Evolutionary conservation across 495 filamentous ascomycete species (phyloP), one percentile per base, ranked within the genome.

Genomic region (Podospora didyma): DNA sequence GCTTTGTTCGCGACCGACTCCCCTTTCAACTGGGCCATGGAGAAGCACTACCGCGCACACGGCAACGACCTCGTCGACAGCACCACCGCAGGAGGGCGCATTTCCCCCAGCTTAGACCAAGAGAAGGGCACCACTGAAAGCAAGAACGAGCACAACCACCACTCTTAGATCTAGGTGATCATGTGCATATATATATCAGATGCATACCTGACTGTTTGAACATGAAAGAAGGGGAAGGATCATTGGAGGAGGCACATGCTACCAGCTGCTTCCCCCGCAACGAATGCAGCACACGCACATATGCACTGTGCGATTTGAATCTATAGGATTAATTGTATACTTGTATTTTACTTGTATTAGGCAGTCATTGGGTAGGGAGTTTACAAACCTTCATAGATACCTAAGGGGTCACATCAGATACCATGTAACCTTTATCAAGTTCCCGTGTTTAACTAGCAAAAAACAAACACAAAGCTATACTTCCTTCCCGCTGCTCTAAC

Each of bases 1-100:
- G 75, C 73, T 53, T 86, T 89, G 65, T 89, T 90, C 65, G 56
- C 58, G 12, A 57, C 58, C 42, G 34, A 60, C 24, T 57, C 34
- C 19, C 58, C 58, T 31, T 60, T 57, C 53, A 34, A 52, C 41
- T 60, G 46, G 58, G 47, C 56, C 24, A 60, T 60, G 58, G 58
- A 60, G 28, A 54, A 53, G 28, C 53, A 54, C 28, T 60, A 57
- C 44, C 41, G 53, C 41, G 42, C 51, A 48, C 53, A 53, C 35
- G 58, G 58, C 7, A 41, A 53, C 35, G 41, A 46, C 26, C 51
- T 53, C 1, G 51, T 41, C 51, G 22, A 53, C 21, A 53, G 17
- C 20, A 35, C 39, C 34, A 19, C 6, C 22, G 19, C 51, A 45
- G 34, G 34, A 37, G 35, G 42, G 42, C 42, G 42, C 42, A 21